Base-by-base conservation (phyloP, 225 moss, liverwort and hornwort genomes). In the Pleurozium schreberi region DNA sequence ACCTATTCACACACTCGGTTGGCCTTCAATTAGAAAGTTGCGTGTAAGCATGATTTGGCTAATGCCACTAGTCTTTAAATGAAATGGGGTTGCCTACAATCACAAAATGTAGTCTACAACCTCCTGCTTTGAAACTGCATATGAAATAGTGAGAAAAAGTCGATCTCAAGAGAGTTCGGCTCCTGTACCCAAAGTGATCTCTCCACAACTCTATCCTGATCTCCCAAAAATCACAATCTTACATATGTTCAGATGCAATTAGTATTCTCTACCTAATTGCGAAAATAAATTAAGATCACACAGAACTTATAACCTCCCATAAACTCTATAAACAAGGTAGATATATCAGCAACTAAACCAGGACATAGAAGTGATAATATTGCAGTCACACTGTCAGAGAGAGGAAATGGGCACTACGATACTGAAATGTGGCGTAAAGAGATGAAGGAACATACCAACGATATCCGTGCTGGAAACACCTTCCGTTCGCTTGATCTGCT, bases 401-500 rank as follows among this genome's bases (percentile, higher is more conserved):
- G 27, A 65, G 33, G 22, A 80, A 47, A 73, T 52, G 42, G 45
- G 53, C 59, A 78, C 70, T 70, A 49, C 8, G 64, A 58, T 40
- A 43, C 13, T 13, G 50, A 47, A 75, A 49, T 27, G 11, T 25
- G 50, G 50, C 18, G 50, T 26, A 12, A 55, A 84, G 52, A 42
- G 68, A 80, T 80, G 52, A 42, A 82, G 25, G 49, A 67, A 62
- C 80, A 40, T 92, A 99, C 99, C 99, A 77, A 99, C 99, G 69
- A 99, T 99, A 80, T 99, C 99, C 36, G 99, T 99, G 93, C 99
- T 99, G 22, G 99, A 99, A 25, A 99, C 96, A 80, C 99, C 99
- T 96, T 99, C 99, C 5, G 99, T 99, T 81, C 99, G 96, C 84
- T 99, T 99, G 82, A 99, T 99, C 92, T 99, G 99, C 88, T 99